phyloP scores from a whole-genome alignment of 2,329 filamentous ascomycete species.

The Raffaelea deltoideospora region DNA sequence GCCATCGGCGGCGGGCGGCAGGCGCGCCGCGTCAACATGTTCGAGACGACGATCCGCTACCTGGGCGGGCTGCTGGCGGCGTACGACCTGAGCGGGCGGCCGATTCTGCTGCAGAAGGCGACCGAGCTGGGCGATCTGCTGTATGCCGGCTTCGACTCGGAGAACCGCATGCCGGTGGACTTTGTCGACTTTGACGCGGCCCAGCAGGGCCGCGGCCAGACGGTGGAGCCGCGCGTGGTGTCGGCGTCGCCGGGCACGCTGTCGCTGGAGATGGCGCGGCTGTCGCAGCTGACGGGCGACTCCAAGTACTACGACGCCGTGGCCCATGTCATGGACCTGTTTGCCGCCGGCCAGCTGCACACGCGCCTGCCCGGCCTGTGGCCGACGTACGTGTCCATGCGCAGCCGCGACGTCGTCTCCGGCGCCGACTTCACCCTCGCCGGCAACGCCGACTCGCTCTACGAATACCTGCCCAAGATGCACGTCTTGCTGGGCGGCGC shows the following conservation, averaged over 20 bases:
- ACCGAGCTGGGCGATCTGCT: slow-evolving; percentile 48
- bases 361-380: slow-evolving; percentile 48
- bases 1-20: slow-evolving; percentile 27
- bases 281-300: slow-evolving; percentile 48
- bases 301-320: slow-evolving; percentile 46
- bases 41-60: slow-evolving; percentile 59
- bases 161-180: slow-evolving; percentile 48
- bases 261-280: slow-evolving; percentile 45
- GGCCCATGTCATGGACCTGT: slow-evolving; percentile 37
- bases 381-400: slow-evolving; percentile 36
- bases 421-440: slow-evolving; percentile 40
- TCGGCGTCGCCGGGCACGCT: slow-evolving; percentile 40
- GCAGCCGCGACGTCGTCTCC: slow-evolving; percentile 39
- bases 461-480: slow-evolving; percentile 52
- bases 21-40: too few relatives aligned
- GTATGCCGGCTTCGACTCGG: slow-evolving; percentile 52
- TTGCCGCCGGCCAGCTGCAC: slow-evolving; percentile 35
- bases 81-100: slow-evolving; percentile 46
- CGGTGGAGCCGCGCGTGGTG: slow-evolving; percentile 17
- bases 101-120: slow-evolving; percentile 44
- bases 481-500: slow-evolving; percentile 51
- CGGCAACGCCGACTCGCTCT: slow-evolving; percentile 41
- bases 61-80: slow-evolving; percentile 53
- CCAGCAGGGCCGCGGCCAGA: slow-evolving; percentile 28
- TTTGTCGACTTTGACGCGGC: slow-evolving; percentile 41